phyloP scores from a whole-genome alignment of 2,329 filamentous ascomycete genomes.

The Monilinia aucupariae region DNA sequence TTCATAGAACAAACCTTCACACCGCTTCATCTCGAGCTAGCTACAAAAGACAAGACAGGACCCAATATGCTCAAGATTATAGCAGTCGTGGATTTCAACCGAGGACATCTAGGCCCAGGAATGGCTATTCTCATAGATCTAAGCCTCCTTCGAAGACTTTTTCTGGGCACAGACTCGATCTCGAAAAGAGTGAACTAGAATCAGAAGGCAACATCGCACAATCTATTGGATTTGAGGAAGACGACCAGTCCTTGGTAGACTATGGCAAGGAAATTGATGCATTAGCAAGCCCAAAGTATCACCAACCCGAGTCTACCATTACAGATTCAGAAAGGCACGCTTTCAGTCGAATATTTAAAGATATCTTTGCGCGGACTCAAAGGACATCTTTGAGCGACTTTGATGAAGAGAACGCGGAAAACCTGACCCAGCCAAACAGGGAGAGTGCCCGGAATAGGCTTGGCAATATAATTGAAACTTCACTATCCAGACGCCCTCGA shows the following conservation, averaged over 20 bases:
- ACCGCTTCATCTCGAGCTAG: slow-evolving; percentile 5
- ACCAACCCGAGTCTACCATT: slow-evolving; percentile 44
- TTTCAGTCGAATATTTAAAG: slow-evolving; percentile 52
- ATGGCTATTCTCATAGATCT: background rate
- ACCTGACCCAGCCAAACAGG: background rate
- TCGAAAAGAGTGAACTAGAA: slow-evolving; percentile 11
- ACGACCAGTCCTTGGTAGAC: slow-evolving; percentile 16
- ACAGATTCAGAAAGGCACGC: slow-evolving; percentile 48
- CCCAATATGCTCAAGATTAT: background rate
- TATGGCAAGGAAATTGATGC: slow-evolving; percentile 23
- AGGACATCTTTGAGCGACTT: slow-evolving; percentile 19
- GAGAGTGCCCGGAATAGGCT: slow-evolving; percentile 23
- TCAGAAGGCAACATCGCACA: slow-evolving; percentile 2
- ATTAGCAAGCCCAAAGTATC: slow-evolving; percentile 24
- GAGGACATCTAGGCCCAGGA: background rate
- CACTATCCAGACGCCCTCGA: slow-evolving; percentile 12
- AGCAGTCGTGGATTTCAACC: background rate
- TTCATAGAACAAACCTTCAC: slow-evolving; percentile 1
- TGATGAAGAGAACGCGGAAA: background rate
- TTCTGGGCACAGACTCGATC: background rate
- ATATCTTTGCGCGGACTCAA: slow-evolving; percentile 45
- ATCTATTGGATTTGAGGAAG: slow-evolving; percentile 21
- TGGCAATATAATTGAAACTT: slow-evolving; percentile 23
- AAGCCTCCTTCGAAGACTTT: background rate
- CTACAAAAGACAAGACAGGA: background rate